phyloP scores from a whole-genome alignment of 352 stramenopile species.

The Peronosclerospora sorghi region DNA sequence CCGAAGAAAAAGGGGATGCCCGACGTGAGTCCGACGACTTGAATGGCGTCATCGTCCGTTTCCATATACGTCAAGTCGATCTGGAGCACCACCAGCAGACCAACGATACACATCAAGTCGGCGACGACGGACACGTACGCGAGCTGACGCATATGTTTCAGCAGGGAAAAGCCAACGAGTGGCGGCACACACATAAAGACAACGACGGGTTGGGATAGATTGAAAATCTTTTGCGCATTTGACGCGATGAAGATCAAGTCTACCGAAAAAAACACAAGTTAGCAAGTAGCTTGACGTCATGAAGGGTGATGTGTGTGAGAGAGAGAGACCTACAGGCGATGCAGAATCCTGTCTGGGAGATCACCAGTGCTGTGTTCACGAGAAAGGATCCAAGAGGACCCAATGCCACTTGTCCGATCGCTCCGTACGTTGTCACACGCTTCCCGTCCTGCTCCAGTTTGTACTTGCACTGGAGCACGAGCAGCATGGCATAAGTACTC shows the following conservation, averaged over 20 bases:
- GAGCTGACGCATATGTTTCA: conserved; percentile 82
- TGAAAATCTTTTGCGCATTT: conserved; percentile 73
- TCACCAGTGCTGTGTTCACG: conserved; percentile 78
- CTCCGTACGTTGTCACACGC: conserved; percentile 62
- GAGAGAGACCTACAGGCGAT: conserved; percentile 52
- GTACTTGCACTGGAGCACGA: conserved; percentile 77
- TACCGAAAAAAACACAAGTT: conserved; percentile 6
- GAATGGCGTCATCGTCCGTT: conserved; percentile 31
- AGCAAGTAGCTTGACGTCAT: not conserved
- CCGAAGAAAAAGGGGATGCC: conserved; percentile 82
- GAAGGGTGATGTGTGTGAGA: not conserved
- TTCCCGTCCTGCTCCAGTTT: conserved; percentile 44
- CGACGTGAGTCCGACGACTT: conserved; percentile 46
- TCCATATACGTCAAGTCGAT: conserved; percentile 75
- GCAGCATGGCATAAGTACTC: conserved; percentile 63
- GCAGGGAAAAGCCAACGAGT: conserved; percentile 71
- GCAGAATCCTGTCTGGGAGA: conserved; percentile 84
- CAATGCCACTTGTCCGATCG: conserved; percentile 76
- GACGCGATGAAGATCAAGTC: conserved; percentile 88
- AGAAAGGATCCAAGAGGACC: conserved; percentile 50
- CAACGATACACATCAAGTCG: conserved; percentile 82
- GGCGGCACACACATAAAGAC: conserved; percentile 49
- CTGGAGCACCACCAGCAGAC: conserved; percentile 71
- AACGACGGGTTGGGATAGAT: conserved; percentile 39
- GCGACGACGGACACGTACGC: conserved; percentile 82